Conservation (phyloP, 1,139 yeast species). For the Yamadazyma friedrichii region DNA sequence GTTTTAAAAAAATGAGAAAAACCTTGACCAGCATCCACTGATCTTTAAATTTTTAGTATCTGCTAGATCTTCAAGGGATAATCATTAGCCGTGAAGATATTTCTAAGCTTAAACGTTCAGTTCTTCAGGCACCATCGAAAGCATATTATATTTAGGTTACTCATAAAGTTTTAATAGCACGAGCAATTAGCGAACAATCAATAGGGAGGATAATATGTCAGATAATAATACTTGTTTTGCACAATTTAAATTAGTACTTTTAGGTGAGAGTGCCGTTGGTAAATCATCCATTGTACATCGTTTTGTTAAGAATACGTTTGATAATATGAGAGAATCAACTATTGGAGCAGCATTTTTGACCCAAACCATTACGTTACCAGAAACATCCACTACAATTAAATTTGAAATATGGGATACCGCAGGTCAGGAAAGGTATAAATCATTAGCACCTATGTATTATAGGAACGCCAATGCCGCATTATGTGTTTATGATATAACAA, state of each 20-base stretch:
- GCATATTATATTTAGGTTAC: too few species aligned
- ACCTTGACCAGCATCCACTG: constrained; percentile 6
- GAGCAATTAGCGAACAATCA: not conserved
- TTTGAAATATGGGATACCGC: constrained; percentile 54
- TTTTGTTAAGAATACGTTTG: constrained; percentile 72
- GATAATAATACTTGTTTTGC: constrained; percentile 24
- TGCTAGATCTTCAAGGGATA: too few species aligned
- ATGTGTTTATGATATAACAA: constrained; percentile 37
- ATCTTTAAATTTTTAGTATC: not conserved
- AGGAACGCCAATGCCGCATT: constrained; percentile 43
- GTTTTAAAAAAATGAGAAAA: constrained; percentile 1
- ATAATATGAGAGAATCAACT: constrained; percentile 90
- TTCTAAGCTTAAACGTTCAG: not conserved
- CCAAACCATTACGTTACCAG: constrained; percentile 63
- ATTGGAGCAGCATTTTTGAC: constrained; percentile 97
- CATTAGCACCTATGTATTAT: constrained; percentile 50
- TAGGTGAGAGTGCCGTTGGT: constrained; percentile 51
- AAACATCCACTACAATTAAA: constrained; percentile 36
- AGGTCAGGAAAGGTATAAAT: constrained; percentile 49
- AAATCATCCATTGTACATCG: constrained; percentile 48
- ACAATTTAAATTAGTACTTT: constrained; percentile 45
- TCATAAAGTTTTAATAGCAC: not conserved
- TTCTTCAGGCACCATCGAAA: too few species aligned
- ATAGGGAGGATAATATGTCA: constrained; percentile 1
- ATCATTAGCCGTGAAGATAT: not conserved